Base-by-base conservation (phyloP, 176 grass and related monocot genomes). In the Triticum monococcum region DNA sequence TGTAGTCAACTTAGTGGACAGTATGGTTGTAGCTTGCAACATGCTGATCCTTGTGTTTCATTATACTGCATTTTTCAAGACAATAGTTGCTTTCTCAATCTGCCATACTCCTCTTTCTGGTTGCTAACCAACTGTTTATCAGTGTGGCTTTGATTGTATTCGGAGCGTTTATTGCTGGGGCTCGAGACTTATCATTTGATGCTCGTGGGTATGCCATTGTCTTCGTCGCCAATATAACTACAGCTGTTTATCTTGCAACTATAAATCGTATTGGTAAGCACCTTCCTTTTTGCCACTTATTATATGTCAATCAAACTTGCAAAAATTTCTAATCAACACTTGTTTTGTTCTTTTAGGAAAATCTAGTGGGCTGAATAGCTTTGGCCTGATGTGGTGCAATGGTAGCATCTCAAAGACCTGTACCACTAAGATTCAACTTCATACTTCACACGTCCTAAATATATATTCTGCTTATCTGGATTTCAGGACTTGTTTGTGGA, bases 341-440 rank as follows among this genome's bases (percentile, higher is more conserved):
- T 64, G 11, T 76, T 72, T 84, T 79, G 33, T 84, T 81, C 20
- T 88, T 85, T 6, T 60, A 99, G 97, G 97, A 63, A 99, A 99
- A 91, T 94, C 92, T 23, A 99, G 97, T 33, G 92, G 97, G 12
- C 83, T 99, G 23, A 99, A 93, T 87, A 99, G 89, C 89, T 99
- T 99, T 94, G 97, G 97, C 79, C 83, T 99, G 79, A 99, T 99
- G 97, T 99, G 97, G 97, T 99, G 97, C 87, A 99, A 99, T 84
- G 97, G 97, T 99, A 94, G 70, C 70, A 48, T 82, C 77, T 74
- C 73, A n/a, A 65, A 78, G 62, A 17, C 64, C 20, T 81, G 54
- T 83, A 77, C 66, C 62, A 61, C 84, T 45, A 48, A 63, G 17
- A 76, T 80, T 43, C 64, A 75, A 52, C 7, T 31, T 52, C 46